Evolutionary conservation across 2,329 filamentous ascomycete species (phyloP), one percentile per base, ranked within the genome.

Genomic region (Alternaria triticina): DNA sequence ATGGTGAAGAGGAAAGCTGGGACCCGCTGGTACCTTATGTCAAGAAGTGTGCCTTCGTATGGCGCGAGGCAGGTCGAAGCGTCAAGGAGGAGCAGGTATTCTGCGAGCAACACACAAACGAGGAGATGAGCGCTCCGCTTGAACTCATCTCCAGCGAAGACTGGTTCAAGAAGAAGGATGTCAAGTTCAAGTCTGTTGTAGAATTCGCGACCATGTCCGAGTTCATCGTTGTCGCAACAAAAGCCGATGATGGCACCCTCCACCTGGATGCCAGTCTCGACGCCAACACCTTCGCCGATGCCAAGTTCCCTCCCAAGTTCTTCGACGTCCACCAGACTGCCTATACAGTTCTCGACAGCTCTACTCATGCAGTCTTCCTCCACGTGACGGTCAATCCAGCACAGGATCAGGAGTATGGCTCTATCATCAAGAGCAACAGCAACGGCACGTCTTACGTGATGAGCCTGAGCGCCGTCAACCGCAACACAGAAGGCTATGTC

Each of bases 371-470:
- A 1, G 87, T 99, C 62, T 98, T 98, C 81, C 82, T 99, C 61
- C 96, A 98, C 75, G 95, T 98, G 50, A 94, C 91, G 1, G 92
- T 93, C 44, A 90, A 91, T 72, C 86, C 86, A 44, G 83, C 83
- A 4, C 77, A 84, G 54, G 90, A 88, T 17, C 88, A 87, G 54
- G 88, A 91, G 63, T 94, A 92, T 72, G 96, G 96, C 40, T 91
- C 91, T 23, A 93, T 99, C 71, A 89, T 99, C 81, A 99, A 98
- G 87, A 97, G 94, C 76, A 99, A 99, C 83, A 97, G 94, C 73
- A 98, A 99, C 76, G 96, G 96, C 57, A 99, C 96, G 1, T 96
- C 92, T 2, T 99, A 97, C 74, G 92, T 97, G 12, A 83, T 97
- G 68, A 96, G 92, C 79, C 85, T 96, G 23, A 84, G 88, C 52